Evolutionary conservation across 441 rosid genomes (phyloP), one percentile per base, ranked within the genome.

Genomic region (Pelargonium cotyledonis): DNA sequence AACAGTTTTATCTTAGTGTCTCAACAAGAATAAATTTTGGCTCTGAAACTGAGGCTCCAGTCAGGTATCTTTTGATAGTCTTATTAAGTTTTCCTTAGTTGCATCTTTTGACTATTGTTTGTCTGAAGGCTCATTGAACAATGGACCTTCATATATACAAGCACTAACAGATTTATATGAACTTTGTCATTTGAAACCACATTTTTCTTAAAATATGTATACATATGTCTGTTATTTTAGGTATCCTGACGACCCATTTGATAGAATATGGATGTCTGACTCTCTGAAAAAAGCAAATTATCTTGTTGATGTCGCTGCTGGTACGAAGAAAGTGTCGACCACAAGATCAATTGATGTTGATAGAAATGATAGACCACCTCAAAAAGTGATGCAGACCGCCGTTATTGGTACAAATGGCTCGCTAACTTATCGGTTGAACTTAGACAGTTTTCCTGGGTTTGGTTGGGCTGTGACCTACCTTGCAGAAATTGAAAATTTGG

Each of bases 321-420:
- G 99, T 70, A 95, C 99, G 10, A 57, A 44, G 77, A 79, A 76
- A 71, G 84, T 95, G 23, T 92, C 97, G 9, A 95, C 99, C 31
- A 65, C 68, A 63, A 65, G 64, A 78, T 84, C 97, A 1, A 88
- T 95, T 1, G 83, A 80, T 69, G 73, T 76, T 12, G 62, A 71
- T 67, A 77, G 21, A 31, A 58, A 72, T 41, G 89, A 85, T 49
- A 78, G 67, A 80, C 89, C 99, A 6, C 99, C 99, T 71, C 72
- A 85, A 80, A 95, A 82, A 80, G 97, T 95, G 75, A 95, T 95
- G 98, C 99, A 92, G 83, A 92, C 98, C 44, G 99, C 99, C 71
- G 99, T 95, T 68, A 95, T 92, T 46, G 99, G 99, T 41, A 90
- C 86, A 16, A 92, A 90, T 77, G 99, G 98, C 40, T 83, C 84